Conservation (phyloP, 352 stramenopile genomes). For the Elongisporangium undulatum region DNA sequence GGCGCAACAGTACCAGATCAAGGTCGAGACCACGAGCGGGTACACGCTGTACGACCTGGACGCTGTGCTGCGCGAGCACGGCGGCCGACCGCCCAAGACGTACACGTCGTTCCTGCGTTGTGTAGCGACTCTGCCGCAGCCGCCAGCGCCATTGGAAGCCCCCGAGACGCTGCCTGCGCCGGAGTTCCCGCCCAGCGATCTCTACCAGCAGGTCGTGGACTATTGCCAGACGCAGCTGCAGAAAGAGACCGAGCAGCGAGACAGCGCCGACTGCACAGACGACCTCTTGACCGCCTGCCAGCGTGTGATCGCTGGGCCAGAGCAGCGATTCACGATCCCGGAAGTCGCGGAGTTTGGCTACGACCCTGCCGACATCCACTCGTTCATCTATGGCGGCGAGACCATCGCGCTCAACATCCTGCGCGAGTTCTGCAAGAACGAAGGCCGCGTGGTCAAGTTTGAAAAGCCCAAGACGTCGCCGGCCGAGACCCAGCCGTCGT, state of each 20-base stretch:
- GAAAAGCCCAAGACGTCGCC: slow-evolving; percentile 97
- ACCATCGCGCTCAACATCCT: slow-evolving; percentile 64
- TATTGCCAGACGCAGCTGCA: slow-evolving; percentile 35
- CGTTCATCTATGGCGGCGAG: slow-evolving; percentile 74
- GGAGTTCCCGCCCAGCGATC: slow-evolving; percentile 38
- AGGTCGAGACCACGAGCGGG: slow-evolving; percentile 66
- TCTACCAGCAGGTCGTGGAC: slow-evolving; percentile 59
- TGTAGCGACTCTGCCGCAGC: slow-evolving; percentile 46
- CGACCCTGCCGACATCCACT: slow-evolving; percentile 39
- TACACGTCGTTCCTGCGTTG: slow-evolving; percentile 69
- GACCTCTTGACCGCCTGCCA: slow-evolving; percentile 26
- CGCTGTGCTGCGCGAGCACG: slow-evolving; percentile 47
- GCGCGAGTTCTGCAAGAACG: slow-evolving; percentile 65
- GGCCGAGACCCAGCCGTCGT: slow-evolving; percentile 77
- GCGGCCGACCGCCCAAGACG: slow-evolving; percentile 60
- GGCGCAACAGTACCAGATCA: slow-evolving; percentile 42
- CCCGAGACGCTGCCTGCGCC: slow-evolving; percentile 39
- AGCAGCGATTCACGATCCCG: slow-evolving; percentile 62
- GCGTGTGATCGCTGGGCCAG: slow-evolving; percentile 38
- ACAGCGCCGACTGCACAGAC: slow-evolving; percentile 1
- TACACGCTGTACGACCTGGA: slow-evolving; percentile 75
- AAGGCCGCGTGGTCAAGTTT: slow-evolving; percentile 90
- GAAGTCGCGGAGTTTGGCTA: slow-evolving; percentile 67
- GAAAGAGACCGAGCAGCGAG: slow-evolving; percentile 7
- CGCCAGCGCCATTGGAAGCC: slow-evolving; percentile 35